Conservation (phyloP, 345 rosid genomes). For the Clausena lansium region DNA sequence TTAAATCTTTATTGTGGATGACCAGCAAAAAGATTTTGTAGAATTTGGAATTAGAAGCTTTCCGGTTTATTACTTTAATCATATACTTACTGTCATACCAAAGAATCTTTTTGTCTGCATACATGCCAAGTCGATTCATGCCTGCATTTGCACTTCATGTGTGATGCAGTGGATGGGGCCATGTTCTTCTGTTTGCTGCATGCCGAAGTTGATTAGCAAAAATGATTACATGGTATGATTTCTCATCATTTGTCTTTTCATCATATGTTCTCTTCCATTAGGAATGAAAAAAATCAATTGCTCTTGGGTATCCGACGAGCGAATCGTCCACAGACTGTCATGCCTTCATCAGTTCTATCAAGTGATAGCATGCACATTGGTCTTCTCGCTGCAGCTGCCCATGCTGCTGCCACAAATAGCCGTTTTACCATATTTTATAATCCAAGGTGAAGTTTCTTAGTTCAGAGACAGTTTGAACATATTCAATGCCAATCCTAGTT, state of each 20-base stretch:
- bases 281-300: constrained; percentile 51
- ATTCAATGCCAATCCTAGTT: not conserved
- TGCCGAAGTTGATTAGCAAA: not conserved
- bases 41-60: not conserved
- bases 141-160: not conserved
- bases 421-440: constrained; percentile 47
- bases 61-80: not conserved
- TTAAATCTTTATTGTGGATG: not conserved
- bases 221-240: not conserved
- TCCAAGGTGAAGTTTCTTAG: constrained; percentile 33
- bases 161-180: not conserved
- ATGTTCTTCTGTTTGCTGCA: not conserved
- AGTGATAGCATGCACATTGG: constrained; percentile 60
- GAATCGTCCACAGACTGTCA: constrained; percentile 41
- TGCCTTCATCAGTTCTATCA: constrained; percentile 51
- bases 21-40: not conserved
- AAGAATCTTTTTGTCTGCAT: not conserved
- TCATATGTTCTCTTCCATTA: constrained; percentile 13
- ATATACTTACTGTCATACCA: not conserved
- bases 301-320: constrained; percentile 48
- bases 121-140: not conserved
- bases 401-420: constrained; percentile 50
- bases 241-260: not conserved
- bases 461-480: not conserved
- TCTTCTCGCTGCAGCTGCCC: constrained; percentile 55